phyloP scores from a whole-genome alignment of 176 grass and related monocot genomes.

The Thinopyrum elongatum region DNA sequence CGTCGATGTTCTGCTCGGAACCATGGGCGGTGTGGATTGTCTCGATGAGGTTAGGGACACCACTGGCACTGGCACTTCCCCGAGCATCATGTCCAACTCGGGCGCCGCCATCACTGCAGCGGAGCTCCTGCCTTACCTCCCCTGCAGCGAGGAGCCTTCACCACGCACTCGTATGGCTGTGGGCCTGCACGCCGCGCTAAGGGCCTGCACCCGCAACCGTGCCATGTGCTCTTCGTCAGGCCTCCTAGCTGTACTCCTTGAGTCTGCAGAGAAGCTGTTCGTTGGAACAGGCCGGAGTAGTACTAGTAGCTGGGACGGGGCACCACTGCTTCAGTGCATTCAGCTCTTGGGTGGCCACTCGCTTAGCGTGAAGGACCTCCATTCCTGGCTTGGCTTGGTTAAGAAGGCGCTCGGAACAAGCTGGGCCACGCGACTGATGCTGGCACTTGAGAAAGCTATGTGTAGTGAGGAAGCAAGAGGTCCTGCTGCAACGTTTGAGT shows the following conservation, averaged over 20 bases:
- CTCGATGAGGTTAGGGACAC: slow-evolving; percentile 45
- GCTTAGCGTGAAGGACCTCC: slow-evolving; percentile 63
- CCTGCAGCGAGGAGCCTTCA: slow-evolving; percentile 73
- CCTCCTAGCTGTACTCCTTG: slow-evolving; percentile 57
- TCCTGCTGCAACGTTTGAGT: slow-evolving; percentile 77
- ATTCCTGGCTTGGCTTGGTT: slow-evolving; percentile 74
- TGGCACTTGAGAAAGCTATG: slow-evolving; percentile 83
- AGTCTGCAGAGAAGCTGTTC: slow-evolving; percentile 69
- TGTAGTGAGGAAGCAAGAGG: slow-evolving; percentile 63
- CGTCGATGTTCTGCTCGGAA: slow-evolving; percentile 75
- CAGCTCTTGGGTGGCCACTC: slow-evolving; percentile 82
- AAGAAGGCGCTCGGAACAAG: slow-evolving; percentile 60
- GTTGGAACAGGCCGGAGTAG: slow-evolving; percentile 30
- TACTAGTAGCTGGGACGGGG: slow-evolving; percentile 58
- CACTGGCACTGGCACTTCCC: slow-evolving; percentile 48
- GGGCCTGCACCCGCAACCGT: slow-evolving; percentile 81
- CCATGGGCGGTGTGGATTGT: slow-evolving; percentile 74
- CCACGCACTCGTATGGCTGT: slow-evolving; percentile 70
- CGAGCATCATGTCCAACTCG: slow-evolving; percentile 71
- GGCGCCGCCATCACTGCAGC: slow-evolving; percentile 56
- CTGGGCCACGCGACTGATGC: slow-evolving; percentile 59
- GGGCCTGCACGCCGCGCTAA: slow-evolving; percentile 60
- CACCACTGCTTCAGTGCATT: slow-evolving; percentile 69
- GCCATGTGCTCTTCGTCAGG: slow-evolving; percentile 88
- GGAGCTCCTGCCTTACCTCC: slow-evolving; percentile 67